Percentiles rank a stretch among this genome's conserved stretches.
phyloP scores from a whole-genome alignment of 768 basidiomycete species.

The Boletellus ananiceps region DNA sequence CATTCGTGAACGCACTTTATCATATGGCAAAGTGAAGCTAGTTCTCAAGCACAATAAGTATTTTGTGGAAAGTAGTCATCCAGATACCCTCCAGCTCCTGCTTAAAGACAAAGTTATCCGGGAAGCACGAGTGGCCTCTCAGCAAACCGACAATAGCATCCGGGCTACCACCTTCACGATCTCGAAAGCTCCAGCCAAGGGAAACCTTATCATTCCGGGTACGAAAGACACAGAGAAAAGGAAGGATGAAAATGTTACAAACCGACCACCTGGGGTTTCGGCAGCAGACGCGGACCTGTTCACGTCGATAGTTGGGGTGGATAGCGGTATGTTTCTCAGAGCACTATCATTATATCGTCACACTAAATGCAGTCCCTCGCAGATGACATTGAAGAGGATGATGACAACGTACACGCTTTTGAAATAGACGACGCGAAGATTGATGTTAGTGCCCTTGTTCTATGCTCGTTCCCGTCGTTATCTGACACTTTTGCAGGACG shows the following conservation, averaged over 20 bases:
- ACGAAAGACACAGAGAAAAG: constrained; percentile 71
- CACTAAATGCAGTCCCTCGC: not conserved
- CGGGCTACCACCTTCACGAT: constrained; percentile 75
- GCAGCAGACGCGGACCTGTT: constrained; percentile 74
- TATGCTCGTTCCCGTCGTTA: not conserved
- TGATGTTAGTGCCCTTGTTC: constrained; percentile 53
- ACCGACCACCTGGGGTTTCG: constrained; percentile 25
- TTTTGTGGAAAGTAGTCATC: constrained; percentile 93
- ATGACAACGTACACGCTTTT: constrained; percentile 95
- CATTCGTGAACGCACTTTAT: constrained; percentile 90
- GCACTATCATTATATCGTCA: not conserved
- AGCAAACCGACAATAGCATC: constrained; percentile 67
- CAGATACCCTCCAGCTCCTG: constrained; percentile 84
- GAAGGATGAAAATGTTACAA: constrained; percentile 50
- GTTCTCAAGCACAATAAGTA: constrained; percentile 98
- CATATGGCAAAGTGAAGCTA: constrained; percentile 97
- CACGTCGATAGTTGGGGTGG: constrained; percentile 94
- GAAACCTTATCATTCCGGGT: constrained; percentile 82
- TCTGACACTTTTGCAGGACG: constrained; percentile 53
- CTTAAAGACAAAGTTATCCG: constrained; percentile 84
- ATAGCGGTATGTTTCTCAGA: constrained; percentile 54
- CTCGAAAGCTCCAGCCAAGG: constrained; percentile 76
- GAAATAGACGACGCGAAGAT: constrained; percentile 93
- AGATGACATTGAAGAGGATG: constrained; percentile 98
- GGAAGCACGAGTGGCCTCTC: constrained; percentile 74